Evolutionary conservation across 257 asterid genomes (phyloP).

Genomic region (Knoxia roxburghii): DNA sequence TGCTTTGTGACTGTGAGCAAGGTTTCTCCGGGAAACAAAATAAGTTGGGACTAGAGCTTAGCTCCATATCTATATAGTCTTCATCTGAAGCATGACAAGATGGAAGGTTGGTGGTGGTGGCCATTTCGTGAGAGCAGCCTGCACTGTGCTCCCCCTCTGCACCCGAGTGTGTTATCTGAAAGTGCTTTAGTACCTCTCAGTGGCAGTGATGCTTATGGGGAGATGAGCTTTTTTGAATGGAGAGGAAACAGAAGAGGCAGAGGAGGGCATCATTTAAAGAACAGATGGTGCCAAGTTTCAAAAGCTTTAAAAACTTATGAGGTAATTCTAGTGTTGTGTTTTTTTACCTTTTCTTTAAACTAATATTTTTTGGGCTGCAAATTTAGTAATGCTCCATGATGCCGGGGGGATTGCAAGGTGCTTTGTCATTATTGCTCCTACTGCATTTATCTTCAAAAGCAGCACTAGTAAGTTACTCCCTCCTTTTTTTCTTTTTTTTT

Average conservation of each 20-base stretch:
- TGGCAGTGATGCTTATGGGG: constrained; percentile 29
- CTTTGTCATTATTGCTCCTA: not conserved
- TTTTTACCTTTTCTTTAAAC: not conserved
- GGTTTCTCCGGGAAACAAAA: constrained; percentile 7
- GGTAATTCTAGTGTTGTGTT: constrained; percentile 2
- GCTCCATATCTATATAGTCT: constrained; percentile 42
- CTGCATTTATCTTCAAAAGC: constrained; percentile 7
- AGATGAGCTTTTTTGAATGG: constrained; percentile 27
- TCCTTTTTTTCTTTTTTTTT: too few relatives aligned
- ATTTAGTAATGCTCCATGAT: not conserved
- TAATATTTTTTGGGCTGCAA: not conserved
- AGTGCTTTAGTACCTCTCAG: constrained; percentile 8
- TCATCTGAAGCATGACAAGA: constrained; percentile 31
- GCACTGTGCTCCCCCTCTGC: not conserved
- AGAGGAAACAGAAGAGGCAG: constrained; percentile 15
- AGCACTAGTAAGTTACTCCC: too few relatives aligned
- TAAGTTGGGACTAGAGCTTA: constrained; percentile 19
- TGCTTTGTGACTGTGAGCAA: constrained; percentile 36
- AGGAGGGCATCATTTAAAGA: constrained; percentile 45
- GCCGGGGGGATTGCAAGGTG: not conserved
- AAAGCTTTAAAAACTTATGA: constrained; percentile 29
- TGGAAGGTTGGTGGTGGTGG: constrained; percentile 18
- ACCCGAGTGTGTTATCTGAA: not conserved
- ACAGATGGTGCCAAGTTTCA: constrained; percentile 54
- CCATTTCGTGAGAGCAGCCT: constrained; percentile 28